These are phyloP conservation scores for Cicer bijugum DNA, from an alignment of 306 rosid genomes.

Conservation along the genomic window DNA sequence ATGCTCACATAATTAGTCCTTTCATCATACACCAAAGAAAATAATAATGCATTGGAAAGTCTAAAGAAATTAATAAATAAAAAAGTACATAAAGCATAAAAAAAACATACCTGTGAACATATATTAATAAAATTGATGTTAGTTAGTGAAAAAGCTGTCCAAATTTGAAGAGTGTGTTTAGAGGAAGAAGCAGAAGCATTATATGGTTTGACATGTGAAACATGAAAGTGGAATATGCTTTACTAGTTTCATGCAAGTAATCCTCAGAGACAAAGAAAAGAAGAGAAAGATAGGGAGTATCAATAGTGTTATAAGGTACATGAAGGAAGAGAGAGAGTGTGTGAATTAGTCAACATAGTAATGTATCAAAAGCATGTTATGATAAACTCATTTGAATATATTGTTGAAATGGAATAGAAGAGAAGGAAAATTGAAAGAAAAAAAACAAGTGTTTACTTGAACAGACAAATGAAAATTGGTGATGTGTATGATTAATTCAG, in stretches of 20 bases:
- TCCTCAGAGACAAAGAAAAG: slow-evolving; percentile 52
- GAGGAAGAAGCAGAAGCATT: slow-evolving; percentile 51
- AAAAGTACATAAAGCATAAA: slow-evolving; percentile 29
- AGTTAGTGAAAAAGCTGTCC: slow-evolving; percentile 41
- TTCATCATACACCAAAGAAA: slow-evolving; percentile 40
- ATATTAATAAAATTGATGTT: slow-evolving; percentile 32
- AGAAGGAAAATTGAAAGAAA: neutral
- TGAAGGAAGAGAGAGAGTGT: slow-evolving; percentile 42
- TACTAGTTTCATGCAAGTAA: slow-evolving; percentile 62
- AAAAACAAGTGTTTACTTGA: slow-evolving; percentile 31
- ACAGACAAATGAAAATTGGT: slow-evolving; percentile 43
- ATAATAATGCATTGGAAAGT: slow-evolving; percentile 14
- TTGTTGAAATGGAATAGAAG: slow-evolving; percentile 38
- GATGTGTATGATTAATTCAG: slow-evolving; percentile 53
- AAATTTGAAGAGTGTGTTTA: slow-evolving; percentile 32
- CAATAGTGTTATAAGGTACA: slow-evolving; percentile 46
- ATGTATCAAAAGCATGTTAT: slow-evolving; percentile 80
- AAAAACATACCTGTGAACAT: slow-evolving; percentile 49
- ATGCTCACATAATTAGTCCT: slow-evolving; percentile 34
- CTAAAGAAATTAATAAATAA: neutral
- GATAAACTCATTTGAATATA: slow-evolving; percentile 60
- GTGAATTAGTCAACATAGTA: slow-evolving; percentile 90
- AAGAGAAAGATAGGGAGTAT: slow-evolving; percentile 27
- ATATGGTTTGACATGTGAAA: slow-evolving; percentile 47
- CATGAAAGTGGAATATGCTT: slow-evolving; percentile 43